Evolutionary conservation across 139 green algal genomes (phyloP).

Genomic region (Haematococcus lacustris): DNA sequence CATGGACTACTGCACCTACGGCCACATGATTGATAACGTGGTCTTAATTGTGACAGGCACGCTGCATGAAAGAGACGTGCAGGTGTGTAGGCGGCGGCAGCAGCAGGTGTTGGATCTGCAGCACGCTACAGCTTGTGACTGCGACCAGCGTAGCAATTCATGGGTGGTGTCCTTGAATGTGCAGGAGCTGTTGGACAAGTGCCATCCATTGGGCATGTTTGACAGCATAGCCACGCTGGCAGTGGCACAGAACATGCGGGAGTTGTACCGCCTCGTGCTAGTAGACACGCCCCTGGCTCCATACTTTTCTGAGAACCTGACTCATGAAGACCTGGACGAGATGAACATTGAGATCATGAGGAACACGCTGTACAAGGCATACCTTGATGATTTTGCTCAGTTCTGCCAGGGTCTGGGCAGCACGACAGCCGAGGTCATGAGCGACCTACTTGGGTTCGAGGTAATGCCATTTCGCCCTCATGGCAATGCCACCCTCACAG

Average conservation of each 20-base stretch:
- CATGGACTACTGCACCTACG: constrained; percentile 97
- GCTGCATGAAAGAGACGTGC: constrained; percentile 92
- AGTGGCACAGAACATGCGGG: constrained; percentile 92
- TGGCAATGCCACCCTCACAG: no score
- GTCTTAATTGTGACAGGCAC: constrained; percentile 97
- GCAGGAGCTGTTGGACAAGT: constrained; percentile 97
- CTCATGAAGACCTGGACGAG: constrained; percentile 92
- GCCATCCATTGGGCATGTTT: constrained; percentile 97
- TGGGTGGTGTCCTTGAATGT: no score
- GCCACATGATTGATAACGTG: constrained; percentile 99
- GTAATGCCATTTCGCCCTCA: constrained; percentile 33
- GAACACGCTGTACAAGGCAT: constrained; percentile 98
- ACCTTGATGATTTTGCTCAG: constrained; percentile 93
- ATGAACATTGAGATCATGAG: constrained; percentile 99
- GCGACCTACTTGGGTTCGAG: constrained; percentile 91
- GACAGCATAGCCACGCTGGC: constrained; percentile 91
- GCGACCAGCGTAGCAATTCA: no score
- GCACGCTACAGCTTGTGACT: no score
- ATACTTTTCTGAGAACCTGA: constrained; percentile 88
- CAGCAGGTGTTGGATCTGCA: no score
- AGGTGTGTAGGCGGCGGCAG: no score
- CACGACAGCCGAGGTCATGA: constrained; percentile 86
- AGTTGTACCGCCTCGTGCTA: constrained; percentile 94
- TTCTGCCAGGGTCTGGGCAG: constrained; percentile 78
- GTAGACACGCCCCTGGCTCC: constrained; percentile 93